Percentiles rank a stretch among this genome's conserved stretches.
These are phyloP conservation scores for Suillus brevipes DNA, from an alignment of 768 basidiomycete species.

Conservation along the genomic window DNA sequence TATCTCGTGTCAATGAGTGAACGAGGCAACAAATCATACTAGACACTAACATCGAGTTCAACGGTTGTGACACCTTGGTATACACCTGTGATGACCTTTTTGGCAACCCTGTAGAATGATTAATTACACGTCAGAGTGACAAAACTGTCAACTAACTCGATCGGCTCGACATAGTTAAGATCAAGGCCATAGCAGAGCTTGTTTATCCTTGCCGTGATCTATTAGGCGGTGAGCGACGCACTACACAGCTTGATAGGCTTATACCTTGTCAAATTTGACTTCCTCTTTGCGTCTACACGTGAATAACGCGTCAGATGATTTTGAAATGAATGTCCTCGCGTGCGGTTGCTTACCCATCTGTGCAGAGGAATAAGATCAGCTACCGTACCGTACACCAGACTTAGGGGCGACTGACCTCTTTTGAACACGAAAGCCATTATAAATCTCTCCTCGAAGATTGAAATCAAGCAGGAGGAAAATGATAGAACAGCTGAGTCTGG, in stretches of 20 bases:
- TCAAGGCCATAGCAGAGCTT: slow-evolving; percentile 97
- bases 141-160: slow-evolving; percentile 55
- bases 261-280: slow-evolving; percentile 90
- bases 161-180: slow-evolving; percentile 86
- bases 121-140: slow-evolving; percentile 6
- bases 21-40: not conserved
- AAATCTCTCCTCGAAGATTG: slow-evolving; percentile 10
- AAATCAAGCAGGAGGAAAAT: slow-evolving; percentile 17
- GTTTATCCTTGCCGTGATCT: slow-evolving; percentile 86
- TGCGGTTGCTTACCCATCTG: slow-evolving; percentile 49
- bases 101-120: slow-evolving; percentile 60
- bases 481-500: slow-evolving; percentile 17
- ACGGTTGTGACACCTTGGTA: slow-evolving; percentile 96
- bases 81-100: slow-evolving; percentile 91
- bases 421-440: slow-evolving; percentile 56
- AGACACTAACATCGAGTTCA: slow-evolving; percentile 82
- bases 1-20: slow-evolving; percentile 30
- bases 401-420: slow-evolving; percentile 44
- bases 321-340: slow-evolving; percentile 9
- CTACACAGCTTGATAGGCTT: slow-evolving; percentile 21
- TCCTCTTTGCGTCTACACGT: slow-evolving; percentile 76
- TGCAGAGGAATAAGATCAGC: slow-evolving; percentile 12
- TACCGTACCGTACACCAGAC: slow-evolving; percentile 12
- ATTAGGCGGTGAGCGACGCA: slow-evolving; percentile 17
- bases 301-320: slow-evolving; percentile 26